Base-by-base conservation (phyloP, 78 protist genomes). In the Emiliania huxleyi region DNA sequence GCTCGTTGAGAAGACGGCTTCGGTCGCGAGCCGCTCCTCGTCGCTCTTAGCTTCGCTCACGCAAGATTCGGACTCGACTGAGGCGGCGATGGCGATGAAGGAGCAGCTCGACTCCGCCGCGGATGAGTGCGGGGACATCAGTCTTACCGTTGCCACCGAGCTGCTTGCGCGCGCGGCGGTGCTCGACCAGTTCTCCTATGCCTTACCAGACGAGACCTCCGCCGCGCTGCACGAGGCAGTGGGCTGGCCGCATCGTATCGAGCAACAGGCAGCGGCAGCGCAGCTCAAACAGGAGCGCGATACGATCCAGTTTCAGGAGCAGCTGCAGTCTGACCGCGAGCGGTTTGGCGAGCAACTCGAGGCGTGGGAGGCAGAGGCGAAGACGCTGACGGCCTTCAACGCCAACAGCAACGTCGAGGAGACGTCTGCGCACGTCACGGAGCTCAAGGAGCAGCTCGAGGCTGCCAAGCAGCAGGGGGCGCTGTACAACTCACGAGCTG, bases 401-500 rank as follows among this genome's bases (percentile, higher is more conserved):
- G 77, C 3, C 25, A 55, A 52, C n/a, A 38, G 6, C 83, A 45
- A 92, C n/a, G 44, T 79, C 62, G 94, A 91, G 44, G 35, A 25
- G 95, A 33, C 15, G 42, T 92, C 94, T 56, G 91, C 23, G 15
- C 87, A 90, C n/a, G 97, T 93, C 25, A 26, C 44, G 87, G 62
- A 45, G 11, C 69, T 94, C 35, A 8, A 4, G 42, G 22, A 3
- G 56, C 52, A 83, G 43, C 56, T 96, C 38, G 88, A 43, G 12
- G 93, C 77, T 18, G 85, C 69, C 44, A 56, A 73, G 40, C 93
- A 84, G 52, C 26, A 12, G 29, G 85, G 62, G n/a, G 15, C 12
- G 45, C 21, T 49, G 90, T 93, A 92, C 93, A 79, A 94, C 84
- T 26, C 91, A 33, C 38, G 95, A 2, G 96, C 95, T 85, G 44